phyloP scores from a whole-genome alignment of 2,329 filamentous ascomycete genomes.

The Madurella mycetomatis region DNA sequence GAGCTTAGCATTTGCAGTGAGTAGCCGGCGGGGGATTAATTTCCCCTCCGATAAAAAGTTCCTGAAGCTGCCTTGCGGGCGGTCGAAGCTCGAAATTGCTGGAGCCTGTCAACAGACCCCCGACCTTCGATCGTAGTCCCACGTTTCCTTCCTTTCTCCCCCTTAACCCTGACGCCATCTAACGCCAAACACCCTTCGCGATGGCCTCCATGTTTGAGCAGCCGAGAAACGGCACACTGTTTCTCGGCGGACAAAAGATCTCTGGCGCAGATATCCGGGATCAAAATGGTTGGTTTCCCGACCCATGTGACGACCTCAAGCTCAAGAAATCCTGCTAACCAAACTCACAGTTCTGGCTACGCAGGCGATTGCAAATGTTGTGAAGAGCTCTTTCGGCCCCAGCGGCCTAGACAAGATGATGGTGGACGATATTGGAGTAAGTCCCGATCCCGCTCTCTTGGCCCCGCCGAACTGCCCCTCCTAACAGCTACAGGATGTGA shows the following conservation, averaged over 20 bases:
- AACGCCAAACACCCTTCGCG: slow-evolving; percentile 6
- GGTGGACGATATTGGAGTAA: slow-evolving; percentile 97
- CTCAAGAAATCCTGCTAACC: slow-evolving; percentile 21
- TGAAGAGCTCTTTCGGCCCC: slow-evolving; percentile 97
- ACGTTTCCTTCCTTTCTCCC: neutral
- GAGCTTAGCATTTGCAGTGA: neutral
- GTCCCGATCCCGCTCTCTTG: slow-evolving; percentile 29
- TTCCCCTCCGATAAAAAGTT: slow-evolving; percentile 25
- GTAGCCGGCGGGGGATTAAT: slow-evolving; percentile 23
- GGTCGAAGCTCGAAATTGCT: slow-evolving; percentile 27
- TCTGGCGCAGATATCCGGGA: slow-evolving; percentile 94
- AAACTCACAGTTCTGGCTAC: slow-evolving; percentile 71
- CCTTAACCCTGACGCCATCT: slow-evolving; percentile 6
- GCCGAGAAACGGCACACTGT: slow-evolving; percentile 90
- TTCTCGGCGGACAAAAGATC: slow-evolving; percentile 96
- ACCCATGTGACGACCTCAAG: slow-evolving; percentile 1
- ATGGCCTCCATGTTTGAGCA: slow-evolving; percentile 98
- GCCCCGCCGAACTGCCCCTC: slow-evolving; percentile 4
- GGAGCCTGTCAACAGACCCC: slow-evolving; percentile 23
- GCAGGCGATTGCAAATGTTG: slow-evolving; percentile 95
- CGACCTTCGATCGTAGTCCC: slow-evolving; percentile 12
- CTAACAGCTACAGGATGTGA: slow-evolving; percentile 68
- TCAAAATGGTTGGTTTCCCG: slow-evolving; percentile 67
- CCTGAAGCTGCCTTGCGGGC: slow-evolving; percentile 24
- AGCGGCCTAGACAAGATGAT: slow-evolving; percentile 99